phyloP scores from a whole-genome alignment of 1,139 yeast genomes.

The Pichia sp. region DNA sequence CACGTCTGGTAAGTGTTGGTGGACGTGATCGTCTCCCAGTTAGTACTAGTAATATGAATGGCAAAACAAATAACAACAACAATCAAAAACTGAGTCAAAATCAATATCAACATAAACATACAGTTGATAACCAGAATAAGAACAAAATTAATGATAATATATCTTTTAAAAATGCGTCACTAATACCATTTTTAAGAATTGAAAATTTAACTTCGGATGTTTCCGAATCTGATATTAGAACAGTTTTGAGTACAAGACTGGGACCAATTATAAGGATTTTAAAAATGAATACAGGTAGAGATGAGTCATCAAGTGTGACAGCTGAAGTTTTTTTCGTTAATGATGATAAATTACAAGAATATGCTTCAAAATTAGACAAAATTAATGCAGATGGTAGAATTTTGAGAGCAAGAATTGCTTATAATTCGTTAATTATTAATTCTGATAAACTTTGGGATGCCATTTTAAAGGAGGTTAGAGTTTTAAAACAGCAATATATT shows the following conservation, averaged over 20 bases:
- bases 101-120: neutral
- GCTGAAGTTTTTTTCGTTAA: conserved; percentile 23
- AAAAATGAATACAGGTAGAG: conserved; percentile 3
- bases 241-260: conserved; percentile 5
- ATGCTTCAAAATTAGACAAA: conserved; percentile 15
- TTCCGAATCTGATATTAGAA: conserved; percentile 17
- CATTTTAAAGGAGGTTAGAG: conserved; percentile 12
- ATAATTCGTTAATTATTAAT: conserved; percentile 13
- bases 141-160: conserved; percentile 1
- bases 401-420: conserved; percentile 14
- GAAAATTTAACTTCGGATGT: conserved; percentile 18
- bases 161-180: conserved; percentile 18
- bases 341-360: conserved; percentile 13
- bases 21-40: neutral
- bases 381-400: conserved; percentile 20
- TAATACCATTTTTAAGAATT: conserved; percentile 20
- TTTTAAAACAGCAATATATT: conserved; percentile 2
- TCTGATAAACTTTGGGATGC: conserved; percentile 14
- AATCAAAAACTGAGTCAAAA: neutral
- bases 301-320: conserved; percentile 12
- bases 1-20: neutral
- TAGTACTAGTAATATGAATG: no score
- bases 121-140: neutral
- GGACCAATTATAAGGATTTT: conserved; percentile 10
- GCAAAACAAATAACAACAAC: neutral